These are phyloP conservation scores for Centrapalus pauciflorus DNA, from an alignment of 129 eudicot genomes.

Conservation along the genomic window DNA sequence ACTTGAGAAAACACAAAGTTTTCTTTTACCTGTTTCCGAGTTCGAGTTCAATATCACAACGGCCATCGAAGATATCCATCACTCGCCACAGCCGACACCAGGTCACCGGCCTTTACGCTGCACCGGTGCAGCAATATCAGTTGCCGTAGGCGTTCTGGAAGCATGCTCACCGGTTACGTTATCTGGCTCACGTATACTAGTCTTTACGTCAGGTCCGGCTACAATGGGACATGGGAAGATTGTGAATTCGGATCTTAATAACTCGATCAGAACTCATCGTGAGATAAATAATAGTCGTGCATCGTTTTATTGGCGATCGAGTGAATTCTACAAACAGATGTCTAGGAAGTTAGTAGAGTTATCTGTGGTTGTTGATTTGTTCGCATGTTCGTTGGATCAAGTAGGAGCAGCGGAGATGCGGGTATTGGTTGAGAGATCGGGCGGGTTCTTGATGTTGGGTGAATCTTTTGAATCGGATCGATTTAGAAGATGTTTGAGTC, in stretches of 20 bases:
- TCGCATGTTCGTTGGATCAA: conserved; percentile 96
- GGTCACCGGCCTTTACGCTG: conserved; percentile 81
- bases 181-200: conserved; percentile 76
- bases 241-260: conserved; percentile 47
- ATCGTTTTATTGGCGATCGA: conserved; percentile 42
- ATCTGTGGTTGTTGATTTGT: conserved; percentile 84
- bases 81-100: conserved; percentile 39
- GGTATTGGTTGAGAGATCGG: conserved; percentile 69
- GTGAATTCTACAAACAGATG: conserved; percentile 60
- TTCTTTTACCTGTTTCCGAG: conserved; percentile 70
- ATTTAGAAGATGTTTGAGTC: conserved; percentile 66
- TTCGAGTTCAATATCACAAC: conserved; percentile 71
- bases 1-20: conserved; percentile 52
- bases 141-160: conserved; percentile 82
- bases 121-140: conserved; percentile 82
- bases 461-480: conserved; percentile 88
- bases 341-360: conserved; percentile 48
- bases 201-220: conserved; percentile 96
- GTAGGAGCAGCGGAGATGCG: conserved; percentile 87
- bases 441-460: conserved; percentile 76
- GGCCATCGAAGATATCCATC: conserved; percentile 78
- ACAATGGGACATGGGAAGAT: conserved; percentile 87
- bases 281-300: conserved; percentile 55
- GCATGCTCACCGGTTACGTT: conserved; percentile 48
- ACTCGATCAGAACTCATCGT: conserved; percentile 73